These are phyloP conservation scores for Aureobasidium musti DNA, from an alignment of 2,329 filamentous ascomycete genomes.

Conservation along the genomic window DNA sequence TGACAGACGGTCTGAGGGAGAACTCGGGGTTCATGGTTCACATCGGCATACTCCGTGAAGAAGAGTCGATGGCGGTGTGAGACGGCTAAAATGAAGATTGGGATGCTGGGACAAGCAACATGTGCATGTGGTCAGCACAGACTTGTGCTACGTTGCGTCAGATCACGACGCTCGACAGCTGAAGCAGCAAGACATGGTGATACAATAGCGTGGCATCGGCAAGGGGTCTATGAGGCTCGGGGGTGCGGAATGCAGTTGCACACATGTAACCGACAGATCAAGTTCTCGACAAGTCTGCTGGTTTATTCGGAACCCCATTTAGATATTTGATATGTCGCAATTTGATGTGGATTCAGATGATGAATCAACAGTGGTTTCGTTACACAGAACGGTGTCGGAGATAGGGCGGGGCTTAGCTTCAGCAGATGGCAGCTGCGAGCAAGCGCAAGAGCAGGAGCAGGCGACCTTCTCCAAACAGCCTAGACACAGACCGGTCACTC, in stretches of 20 bases:
- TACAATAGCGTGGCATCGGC: neutral
- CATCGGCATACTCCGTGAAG: conserved; percentile 61
- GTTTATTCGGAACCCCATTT: neutral
- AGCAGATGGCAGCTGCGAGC: neutral
- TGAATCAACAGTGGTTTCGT: neutral
- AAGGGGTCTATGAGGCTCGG: neutral
- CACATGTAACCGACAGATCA: neutral
- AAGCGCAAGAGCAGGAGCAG: neutral
- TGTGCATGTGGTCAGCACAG: conserved; percentile 4
- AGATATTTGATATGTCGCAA: conserved; percentile 9
- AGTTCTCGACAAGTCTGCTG: neutral
- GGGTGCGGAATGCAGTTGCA: neutral
- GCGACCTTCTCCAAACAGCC: neutral
- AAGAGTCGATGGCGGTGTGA: neutral
- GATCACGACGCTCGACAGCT: neutral
- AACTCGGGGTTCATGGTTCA: conserved; percentile 81
- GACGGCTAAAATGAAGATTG: neutral
- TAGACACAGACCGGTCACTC: conserved; percentile 1
- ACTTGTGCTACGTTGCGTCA: conserved; percentile 13
- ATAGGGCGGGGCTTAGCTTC: neutral
- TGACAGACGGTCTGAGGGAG: conserved; percentile 61
- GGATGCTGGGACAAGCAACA: neutral
- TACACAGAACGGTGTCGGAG: neutral
- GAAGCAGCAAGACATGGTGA: neutral
- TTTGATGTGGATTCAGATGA: conserved; percentile 1